Evolutionary conservation across 2,329 filamentous ascomycete species (phyloP), one percentile per base, ranked within the genome.

Genomic region (Neofusicoccum umdonicola): DNA sequence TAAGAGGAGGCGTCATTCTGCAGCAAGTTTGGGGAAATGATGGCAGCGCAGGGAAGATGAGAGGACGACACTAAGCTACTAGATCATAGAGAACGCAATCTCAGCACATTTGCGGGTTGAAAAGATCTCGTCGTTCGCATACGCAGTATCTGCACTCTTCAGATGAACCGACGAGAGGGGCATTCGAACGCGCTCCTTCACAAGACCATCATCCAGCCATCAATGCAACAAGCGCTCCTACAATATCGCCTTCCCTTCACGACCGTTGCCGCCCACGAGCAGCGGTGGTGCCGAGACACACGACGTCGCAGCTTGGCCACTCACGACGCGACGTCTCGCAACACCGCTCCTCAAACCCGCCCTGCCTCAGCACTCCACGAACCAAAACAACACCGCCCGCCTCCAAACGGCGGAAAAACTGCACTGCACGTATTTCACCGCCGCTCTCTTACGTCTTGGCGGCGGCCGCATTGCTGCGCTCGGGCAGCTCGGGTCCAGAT

Each of bases 251-350:
- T 35, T 48, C 22, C 13, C 45, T 11, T 34, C 27, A 9, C 47
- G 31, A 15, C 27, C 4, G 19, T 31, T 15, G 47, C 27, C 19
- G 47, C 35, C 22, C 22, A 39, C 35, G 35, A 39, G 35, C 11
- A 11, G 37, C 37, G 31, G 27, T 51, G 48, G 22, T 51, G 54
- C 39, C 56, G 56, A 60, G 56, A 60, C 56, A 19, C 41, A 47
- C 13, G 8, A 37, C 42, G 56, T 60, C 56, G 41, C 56, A 17
- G 41, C 39, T 35, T 27, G 41, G 41, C 41, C 56, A 56, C 51
- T 44, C 52, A 42, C 39, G 12, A 41, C 37, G 41, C 54, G 54
- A 58, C 54, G 54, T 60, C 56, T 60, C 56, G 42, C 56, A 35
- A 8, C 3, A 5, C 8, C 42, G 8, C 42, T 15, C 27, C 41